Conservation (phyloP, 306 rosid species). For the Vigna unguiculata region DNA sequence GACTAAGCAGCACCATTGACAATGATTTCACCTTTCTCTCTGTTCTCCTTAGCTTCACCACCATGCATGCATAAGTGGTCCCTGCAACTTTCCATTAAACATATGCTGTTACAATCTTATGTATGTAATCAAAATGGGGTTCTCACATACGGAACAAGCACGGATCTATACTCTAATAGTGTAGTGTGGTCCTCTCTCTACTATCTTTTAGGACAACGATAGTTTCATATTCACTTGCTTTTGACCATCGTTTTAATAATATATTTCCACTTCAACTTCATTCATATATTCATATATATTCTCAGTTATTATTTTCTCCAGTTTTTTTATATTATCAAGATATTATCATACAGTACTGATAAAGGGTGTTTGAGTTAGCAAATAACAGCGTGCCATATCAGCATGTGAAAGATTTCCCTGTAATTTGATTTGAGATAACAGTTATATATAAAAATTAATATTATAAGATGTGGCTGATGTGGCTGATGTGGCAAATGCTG, state of each 20-base stretch:
- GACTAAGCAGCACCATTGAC: conserved; percentile 34
- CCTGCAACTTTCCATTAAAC: background rate
- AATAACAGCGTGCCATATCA: conserved; percentile 49
- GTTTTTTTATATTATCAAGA: too few relatives aligned
- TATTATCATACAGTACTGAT: conserved; percentile 8
- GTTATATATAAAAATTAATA: background rate
- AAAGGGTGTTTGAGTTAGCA: conserved; percentile 36
- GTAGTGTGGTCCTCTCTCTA: background rate
- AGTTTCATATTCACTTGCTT: too few relatives aligned
- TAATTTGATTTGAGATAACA: conserved; percentile 33
- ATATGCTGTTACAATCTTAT: background rate
- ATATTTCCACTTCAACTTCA: too few relatives aligned
- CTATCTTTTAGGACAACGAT: background rate
- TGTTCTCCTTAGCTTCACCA: background rate
- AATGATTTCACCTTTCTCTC: conserved; percentile 42
- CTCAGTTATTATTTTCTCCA: too few relatives aligned
- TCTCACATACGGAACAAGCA: background rate
- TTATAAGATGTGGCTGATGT: background rate
- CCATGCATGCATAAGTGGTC: conserved; percentile 29
- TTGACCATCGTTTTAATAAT: too few relatives aligned
- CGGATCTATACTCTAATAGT: background rate
- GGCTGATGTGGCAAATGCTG: conserved; percentile 20
- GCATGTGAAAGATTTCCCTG: conserved; percentile 43
- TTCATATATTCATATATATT: too few relatives aligned
- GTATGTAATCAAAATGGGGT: background rate